Base-by-base conservation (phyloP, 83 land plant genomes). In the Picea abies region DNA sequence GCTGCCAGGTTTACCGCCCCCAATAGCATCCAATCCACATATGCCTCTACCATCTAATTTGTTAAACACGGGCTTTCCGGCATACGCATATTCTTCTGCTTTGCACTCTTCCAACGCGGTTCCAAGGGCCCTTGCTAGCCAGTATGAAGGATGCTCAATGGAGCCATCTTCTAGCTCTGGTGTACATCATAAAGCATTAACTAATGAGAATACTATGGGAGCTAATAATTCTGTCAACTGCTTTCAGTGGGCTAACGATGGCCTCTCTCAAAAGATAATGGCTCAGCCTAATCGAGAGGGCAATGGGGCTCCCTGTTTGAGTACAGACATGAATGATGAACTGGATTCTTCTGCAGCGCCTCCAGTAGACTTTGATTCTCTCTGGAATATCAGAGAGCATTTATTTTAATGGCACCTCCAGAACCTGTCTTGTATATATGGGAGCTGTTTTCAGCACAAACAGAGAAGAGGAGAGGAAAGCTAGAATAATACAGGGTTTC, bases 291-390 rank as follows among this genome's bases (percentile, higher is more conserved):
- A 15, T 72, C 56, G 41, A 72, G 49, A 72, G 49, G 12, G 14
- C 41, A 16, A 49, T 41, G 76, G 41, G 35, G 76, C 23, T 8
- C n/a, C 39, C 10, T 72, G 49, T 41, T 49, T 72, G 56, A 72
- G 49, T 7, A 1, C 76, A 72, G 11, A 72, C 4, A 19, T 39
- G n/a, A 72, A 32, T 16, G 49, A 72, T 72, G 49, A 72, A 41
- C 49, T 39, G 76, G 56, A 72, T 20, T 72, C 76, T 72, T 72
- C 76, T 20, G 56, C 76, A 20, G 23, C 47, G 41, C 56, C 76
- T 72, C 76, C 11, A 41, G 56, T 47, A 16, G 77, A 73, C 56
- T 23, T 73, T 3, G 77, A 73, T 10, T 73, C 77, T 17, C 47
- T 73, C 29, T 73, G 77, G 77, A 73, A 9, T 39, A 41, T 73